Evolutionary conservation across 1,139 yeast genomes (phyloP).

Genomic region (Debaryomycetaceae sp.): DNA sequence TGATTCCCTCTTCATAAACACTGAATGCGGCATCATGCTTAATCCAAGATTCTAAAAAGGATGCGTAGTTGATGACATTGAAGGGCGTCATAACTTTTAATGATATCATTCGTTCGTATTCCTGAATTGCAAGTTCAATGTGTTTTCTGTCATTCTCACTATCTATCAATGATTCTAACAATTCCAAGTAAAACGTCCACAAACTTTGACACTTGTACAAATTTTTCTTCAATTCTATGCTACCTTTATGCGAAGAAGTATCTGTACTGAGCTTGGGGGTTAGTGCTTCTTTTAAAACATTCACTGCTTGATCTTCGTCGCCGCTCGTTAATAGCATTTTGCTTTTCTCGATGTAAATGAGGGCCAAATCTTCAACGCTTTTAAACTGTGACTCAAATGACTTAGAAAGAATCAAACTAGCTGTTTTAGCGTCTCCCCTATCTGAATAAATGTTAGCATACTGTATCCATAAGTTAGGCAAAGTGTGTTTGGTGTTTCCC

Average conservation of each 20-base stretch:
- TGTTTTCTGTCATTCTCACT: slow-evolving; percentile 12
- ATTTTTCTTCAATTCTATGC: slow-evolving; percentile 14
- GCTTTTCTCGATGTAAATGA: slow-evolving; percentile 71
- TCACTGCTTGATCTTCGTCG: slow-evolving; percentile 50
- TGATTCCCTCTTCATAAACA: slow-evolving; percentile 66
- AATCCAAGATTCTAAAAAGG: slow-evolving; percentile 50
- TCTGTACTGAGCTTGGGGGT: slow-evolving; percentile 15
- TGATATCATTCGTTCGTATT: slow-evolving; percentile 60
- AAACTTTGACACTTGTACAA: slow-evolving; percentile 58
- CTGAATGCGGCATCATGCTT: slow-evolving; percentile 53
- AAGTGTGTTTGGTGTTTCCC: slow-evolving; percentile 21
- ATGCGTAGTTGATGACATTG: slow-evolving; percentile 64
- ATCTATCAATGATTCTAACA: slow-evolving; percentile 61
- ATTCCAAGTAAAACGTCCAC: slow-evolving; percentile 75
- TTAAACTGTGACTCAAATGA: slow-evolving; percentile 71
- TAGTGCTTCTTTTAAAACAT: slow-evolving; percentile 51
- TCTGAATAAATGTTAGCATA: slow-evolving; percentile 66
- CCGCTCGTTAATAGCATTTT: slow-evolving; percentile 56
- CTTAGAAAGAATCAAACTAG: slow-evolving; percentile 59
- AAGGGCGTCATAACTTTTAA: slow-evolving; percentile 69
- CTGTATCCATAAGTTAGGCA: slow-evolving; percentile 62
- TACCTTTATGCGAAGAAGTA: slow-evolving; percentile 46
- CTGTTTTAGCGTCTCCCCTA: slow-evolving; percentile 54
- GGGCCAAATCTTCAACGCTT: slow-evolving; percentile 60
- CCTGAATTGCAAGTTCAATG: slow-evolving; percentile 22